phyloP scores from a whole-genome alignment of 2,329 filamentous ascomycete species.

The Arthrinium puccinioides region DNA sequence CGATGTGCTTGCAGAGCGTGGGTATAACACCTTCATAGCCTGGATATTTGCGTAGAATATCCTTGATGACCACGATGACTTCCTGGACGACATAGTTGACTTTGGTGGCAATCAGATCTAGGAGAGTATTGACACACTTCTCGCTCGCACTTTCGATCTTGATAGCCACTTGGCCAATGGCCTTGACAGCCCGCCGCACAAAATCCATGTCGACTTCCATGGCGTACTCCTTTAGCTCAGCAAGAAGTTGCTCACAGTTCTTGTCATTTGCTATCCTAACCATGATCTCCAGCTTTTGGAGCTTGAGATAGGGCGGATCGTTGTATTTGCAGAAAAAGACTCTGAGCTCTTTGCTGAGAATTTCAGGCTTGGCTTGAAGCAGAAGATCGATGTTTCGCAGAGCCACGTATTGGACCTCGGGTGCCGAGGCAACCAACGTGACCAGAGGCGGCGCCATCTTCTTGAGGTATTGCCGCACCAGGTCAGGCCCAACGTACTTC shows the following conservation, averaged over 20 bases:
- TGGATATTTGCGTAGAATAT: conserved; percentile 95
- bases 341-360: conserved; percentile 91
- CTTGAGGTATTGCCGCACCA: conserved; percentile 81
- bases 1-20: conserved; percentile 91
- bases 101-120: conserved; percentile 94
- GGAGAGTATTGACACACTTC: conserved; percentile 87
- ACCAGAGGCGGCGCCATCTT: conserved; percentile 98
- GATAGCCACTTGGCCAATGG: conserved; percentile 96
- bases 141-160: conserved; percentile 95
- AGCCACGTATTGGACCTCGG: conserved; percentile 97
- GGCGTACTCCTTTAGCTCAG: conserved; percentile 94
- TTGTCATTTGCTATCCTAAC: conserved; percentile 96
- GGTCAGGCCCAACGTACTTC: conserved; percentile 70
- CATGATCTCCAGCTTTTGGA: conserved; percentile 98
- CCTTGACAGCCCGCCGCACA: conserved; percentile 85
- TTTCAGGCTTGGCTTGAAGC: conserved; percentile 91
- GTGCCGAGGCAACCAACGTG: conserved; percentile 88
- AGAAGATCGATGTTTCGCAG: conserved; percentile 93
- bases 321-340: conserved; percentile 99
- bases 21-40: conserved; percentile 98
- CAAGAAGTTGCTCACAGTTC: conserved; percentile 90
- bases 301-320: conserved; percentile 93
- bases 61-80: conserved; percentile 97
- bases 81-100: conserved; percentile 99
- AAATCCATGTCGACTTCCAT: conserved; percentile 99